phyloP scores from a whole-genome alignment of 257 asterid species.

The Nyctanthes arbortristis region DNA sequence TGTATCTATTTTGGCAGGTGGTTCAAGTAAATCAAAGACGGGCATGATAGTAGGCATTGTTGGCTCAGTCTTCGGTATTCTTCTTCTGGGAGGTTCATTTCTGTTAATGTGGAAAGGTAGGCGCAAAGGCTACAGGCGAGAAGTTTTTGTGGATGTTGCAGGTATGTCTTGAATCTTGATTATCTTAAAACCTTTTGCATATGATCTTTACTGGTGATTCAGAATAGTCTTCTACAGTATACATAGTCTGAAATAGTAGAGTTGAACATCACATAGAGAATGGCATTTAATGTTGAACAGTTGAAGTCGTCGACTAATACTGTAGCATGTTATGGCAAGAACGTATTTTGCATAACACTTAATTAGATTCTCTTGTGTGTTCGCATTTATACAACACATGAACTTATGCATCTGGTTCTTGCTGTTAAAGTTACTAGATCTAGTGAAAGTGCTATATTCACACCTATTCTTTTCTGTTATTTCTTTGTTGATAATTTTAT shows the following conservation, averaged over 20 bases:
- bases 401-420: neutral
- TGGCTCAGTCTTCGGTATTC: conserved; percentile 56
- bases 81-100: conserved; percentile 58
- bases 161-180: conserved; percentile 48
- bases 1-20: conserved; percentile 45
- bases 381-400: neutral
- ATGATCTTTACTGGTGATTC: neutral
- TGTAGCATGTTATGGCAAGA: neutral
- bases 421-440: neutral
- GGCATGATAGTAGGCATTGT: conserved; percentile 66
- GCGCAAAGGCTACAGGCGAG: conserved; percentile 59
- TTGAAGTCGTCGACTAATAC: neutral
- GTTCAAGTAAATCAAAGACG: conserved; percentile 58
- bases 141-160: conserved; percentile 86
- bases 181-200: neutral
- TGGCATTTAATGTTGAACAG: neutral
- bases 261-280: neutral
- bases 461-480: conserved; percentile 6
- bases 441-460: conserved; percentile 8
- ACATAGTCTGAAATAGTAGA: conserved; percentile 1
- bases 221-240: neutral
- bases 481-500: neutral
- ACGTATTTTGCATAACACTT: neutral
- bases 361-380: neutral
- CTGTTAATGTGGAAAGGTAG: conserved; percentile 60